Percentiles rank a stretch among this genome's conserved stretches.
phyloP scores from a whole-genome alignment of 352 stramenopile species.

The Peronospora tabacina region DNA sequence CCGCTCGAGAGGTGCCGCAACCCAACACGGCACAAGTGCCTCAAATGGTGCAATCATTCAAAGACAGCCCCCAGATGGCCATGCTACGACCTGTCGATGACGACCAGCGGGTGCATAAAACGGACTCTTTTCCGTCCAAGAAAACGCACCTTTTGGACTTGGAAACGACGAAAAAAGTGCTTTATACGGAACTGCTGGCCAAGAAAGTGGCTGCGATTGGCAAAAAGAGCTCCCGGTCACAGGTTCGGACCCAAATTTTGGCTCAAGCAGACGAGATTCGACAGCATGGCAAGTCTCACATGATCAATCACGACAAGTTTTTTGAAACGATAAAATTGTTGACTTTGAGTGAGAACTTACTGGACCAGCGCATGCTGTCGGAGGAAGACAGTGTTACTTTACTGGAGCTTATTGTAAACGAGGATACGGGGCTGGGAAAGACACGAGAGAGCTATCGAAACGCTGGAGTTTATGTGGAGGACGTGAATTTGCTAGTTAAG shows the following conservation, averaged over 20 bases:
- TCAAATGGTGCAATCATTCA: too few species aligned
- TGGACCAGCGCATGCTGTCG: slow-evolving; percentile 51
- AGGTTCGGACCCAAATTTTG: slow-evolving; percentile 47
- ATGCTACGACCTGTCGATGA: too few species aligned
- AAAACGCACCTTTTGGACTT: too few species aligned
- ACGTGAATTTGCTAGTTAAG: slow-evolving; percentile 49
- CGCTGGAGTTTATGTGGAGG: slow-evolving; percentile 29
- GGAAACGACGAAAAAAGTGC: slow-evolving; percentile 10
- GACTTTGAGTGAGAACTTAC: slow-evolving; percentile 36
- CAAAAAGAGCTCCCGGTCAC: slow-evolving; percentile 41
- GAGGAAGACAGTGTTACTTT: slow-evolving; percentile 47
- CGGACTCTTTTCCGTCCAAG: too few species aligned
- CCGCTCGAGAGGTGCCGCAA: background rate
- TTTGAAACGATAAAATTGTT: slow-evolving; percentile 47
- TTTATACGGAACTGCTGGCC: slow-evolving; percentile 40
- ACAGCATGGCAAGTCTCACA: slow-evolving; percentile 1
- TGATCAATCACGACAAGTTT: slow-evolving; percentile 7
- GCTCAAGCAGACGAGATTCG: slow-evolving; percentile 28
- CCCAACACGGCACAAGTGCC: background rate
- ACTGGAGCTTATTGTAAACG: slow-evolving; percentile 38
- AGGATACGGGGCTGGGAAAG: slow-evolving; percentile 48
- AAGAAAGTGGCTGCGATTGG: slow-evolving; percentile 51
- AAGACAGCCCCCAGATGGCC: too few species aligned
- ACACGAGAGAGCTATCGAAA: slow-evolving; percentile 47
- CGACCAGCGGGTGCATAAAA: too few species aligned